Evolutionary conservation across 805 yeast genomes (phyloP).

Genomic region (Metschnikowia proteae): DNA sequence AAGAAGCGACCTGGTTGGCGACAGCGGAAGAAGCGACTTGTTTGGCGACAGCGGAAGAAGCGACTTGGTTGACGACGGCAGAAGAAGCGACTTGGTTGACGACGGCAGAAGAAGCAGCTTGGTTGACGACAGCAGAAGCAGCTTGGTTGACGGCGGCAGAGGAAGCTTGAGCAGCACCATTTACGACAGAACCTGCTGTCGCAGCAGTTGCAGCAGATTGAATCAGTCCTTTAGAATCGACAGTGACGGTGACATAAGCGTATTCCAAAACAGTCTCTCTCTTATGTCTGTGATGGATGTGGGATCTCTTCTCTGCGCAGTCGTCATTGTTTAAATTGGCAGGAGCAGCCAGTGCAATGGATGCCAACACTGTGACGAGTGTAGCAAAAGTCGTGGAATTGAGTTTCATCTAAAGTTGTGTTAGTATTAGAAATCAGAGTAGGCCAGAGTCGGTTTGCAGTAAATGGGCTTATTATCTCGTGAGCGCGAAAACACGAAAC

Average conservation of each 20-base stretch:
- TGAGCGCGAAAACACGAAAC: constrained; percentile 2
- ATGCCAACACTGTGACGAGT: constrained; percentile 11
- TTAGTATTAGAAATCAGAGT: constrained; percentile 4
- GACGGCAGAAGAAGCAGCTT: constrained; percentile 7
- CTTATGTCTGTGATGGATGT: constrained; percentile 60
- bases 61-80: constrained; percentile 13
- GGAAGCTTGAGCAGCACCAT: constrained; percentile 3
- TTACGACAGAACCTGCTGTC: constrained; percentile 1
- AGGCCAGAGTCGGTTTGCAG: background rate
- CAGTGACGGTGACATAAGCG: constrained; percentile 35
- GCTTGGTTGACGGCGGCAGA: constrained; percentile 17
- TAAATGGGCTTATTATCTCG: background rate
- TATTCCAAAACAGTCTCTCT: constrained; percentile 55
- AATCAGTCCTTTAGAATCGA: constrained; percentile 46
- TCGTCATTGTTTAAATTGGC: constrained; percentile 14
- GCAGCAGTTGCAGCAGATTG: constrained; percentile 12
- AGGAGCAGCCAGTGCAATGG: constrained; percentile 16
- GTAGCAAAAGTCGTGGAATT: constrained; percentile 11
- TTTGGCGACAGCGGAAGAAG: constrained; percentile 15
- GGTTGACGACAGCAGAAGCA: constrained; percentile 9
- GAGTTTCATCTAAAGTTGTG: constrained; percentile 12
- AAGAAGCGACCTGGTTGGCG: too few relatives aligned
- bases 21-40: too few relatives aligned
- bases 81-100: constrained; percentile 11
- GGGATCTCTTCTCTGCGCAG: constrained; percentile 24